phyloP scores from a whole-genome alignment of 2,329 filamentous ascomycete species.

The Albophoma yamanashiensis region DNA sequence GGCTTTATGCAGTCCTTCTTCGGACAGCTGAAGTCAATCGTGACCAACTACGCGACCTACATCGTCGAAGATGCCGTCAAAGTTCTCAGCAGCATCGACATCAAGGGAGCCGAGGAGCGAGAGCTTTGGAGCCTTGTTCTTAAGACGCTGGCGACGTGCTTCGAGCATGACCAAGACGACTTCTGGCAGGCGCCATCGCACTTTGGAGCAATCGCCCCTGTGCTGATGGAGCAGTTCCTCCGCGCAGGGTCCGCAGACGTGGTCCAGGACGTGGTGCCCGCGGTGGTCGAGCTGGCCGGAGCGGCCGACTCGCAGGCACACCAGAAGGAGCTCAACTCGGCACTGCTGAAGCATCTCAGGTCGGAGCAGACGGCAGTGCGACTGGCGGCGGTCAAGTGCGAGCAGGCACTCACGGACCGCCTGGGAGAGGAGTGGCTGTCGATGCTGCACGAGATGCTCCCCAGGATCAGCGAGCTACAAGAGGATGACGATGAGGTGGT shows the following conservation, averaged over 20 bases:
- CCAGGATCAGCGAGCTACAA: slow-evolving; percentile 88
- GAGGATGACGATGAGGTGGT: slow-evolving; percentile 95
- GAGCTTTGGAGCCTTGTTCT: slow-evolving; percentile 61
- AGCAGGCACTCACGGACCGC: slow-evolving; percentile 68
- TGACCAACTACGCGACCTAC: slow-evolving; percentile 85
- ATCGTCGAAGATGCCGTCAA: slow-evolving; percentile 65
- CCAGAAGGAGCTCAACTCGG: slow-evolving; percentile 77
- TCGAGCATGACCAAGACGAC: slow-evolving; percentile 84
- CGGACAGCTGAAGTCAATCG: slow-evolving; percentile 79
- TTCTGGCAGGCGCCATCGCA: slow-evolving; percentile 93
- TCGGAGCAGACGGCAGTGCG: slow-evolving; percentile 62
- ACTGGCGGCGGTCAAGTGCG: slow-evolving; percentile 70
- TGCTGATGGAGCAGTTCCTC: slow-evolving; percentile 57
- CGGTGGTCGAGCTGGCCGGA: slow-evolving; percentile 68
- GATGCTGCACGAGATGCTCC: slow-evolving; percentile 88
- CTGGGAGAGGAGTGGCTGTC: slow-evolving; percentile 91
- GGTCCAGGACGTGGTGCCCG: slow-evolving; percentile 51
- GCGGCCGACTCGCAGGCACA: slow-evolving; percentile 80
- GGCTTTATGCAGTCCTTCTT: slow-evolving; percentile 74
- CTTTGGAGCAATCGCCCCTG: slow-evolving; percentile 60
- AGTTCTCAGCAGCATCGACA: slow-evolving; percentile 40
- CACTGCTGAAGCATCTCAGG: slow-evolving; percentile 68
- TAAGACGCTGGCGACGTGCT: slow-evolving; percentile 60
- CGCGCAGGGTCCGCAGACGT: slow-evolving; percentile 34
- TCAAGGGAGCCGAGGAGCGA: slow-evolving; percentile 39